phyloP scores from a whole-genome alignment of 202 grass and related monocot species.

The Carex arenaria region DNA sequence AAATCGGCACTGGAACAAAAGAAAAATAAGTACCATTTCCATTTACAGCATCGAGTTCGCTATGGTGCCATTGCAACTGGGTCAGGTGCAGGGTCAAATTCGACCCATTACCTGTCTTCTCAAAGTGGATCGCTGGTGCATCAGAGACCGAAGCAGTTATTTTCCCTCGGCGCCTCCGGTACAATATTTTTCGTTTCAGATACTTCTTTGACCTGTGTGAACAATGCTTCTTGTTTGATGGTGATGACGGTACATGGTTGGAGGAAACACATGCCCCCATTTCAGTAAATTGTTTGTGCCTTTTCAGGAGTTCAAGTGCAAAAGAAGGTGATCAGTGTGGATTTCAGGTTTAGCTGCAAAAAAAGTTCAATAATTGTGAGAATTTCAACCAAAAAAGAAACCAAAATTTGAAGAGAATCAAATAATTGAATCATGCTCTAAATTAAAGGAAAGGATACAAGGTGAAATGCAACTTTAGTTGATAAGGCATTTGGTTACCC shows the following conservation, averaged over 20 bases:
- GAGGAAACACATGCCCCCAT: conserved; percentile 79
- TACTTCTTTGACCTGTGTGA: conserved; percentile 34
- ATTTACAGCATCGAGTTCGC: conserved; percentile 53
- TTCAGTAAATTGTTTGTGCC: conserved; percentile 3
- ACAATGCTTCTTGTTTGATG: conserved; percentile 37
- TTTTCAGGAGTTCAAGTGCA: conserved; percentile 1
- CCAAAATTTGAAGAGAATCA: background rate
- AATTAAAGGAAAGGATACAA: background rate
- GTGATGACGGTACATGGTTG: background rate
- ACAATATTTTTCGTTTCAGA: conserved; percentile 36
- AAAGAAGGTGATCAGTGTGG: background rate
- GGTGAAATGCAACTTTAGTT: background rate
- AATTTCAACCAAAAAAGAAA: background rate
- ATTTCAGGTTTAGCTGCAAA: conserved; percentile 2
- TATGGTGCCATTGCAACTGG: conserved; percentile 87
- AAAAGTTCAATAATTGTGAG: background rate
- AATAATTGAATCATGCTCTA: background rate
- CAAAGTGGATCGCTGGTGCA: conserved; percentile 51
- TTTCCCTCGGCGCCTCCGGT: conserved; percentile 47
- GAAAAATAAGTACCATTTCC: conserved; percentile 53
- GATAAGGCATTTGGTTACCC: conserved; percentile 4
- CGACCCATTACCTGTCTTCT: conserved; percentile 46
- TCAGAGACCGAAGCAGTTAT: conserved; percentile 46
- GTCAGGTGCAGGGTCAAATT: conserved; percentile 80
- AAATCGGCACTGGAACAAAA: background rate